A percentile compares a stretch with the other conserved stretches of the same genome.
phyloP scores from a whole-genome alignment of 306 rosid species.

The Lathyrus aphaca region DNA sequence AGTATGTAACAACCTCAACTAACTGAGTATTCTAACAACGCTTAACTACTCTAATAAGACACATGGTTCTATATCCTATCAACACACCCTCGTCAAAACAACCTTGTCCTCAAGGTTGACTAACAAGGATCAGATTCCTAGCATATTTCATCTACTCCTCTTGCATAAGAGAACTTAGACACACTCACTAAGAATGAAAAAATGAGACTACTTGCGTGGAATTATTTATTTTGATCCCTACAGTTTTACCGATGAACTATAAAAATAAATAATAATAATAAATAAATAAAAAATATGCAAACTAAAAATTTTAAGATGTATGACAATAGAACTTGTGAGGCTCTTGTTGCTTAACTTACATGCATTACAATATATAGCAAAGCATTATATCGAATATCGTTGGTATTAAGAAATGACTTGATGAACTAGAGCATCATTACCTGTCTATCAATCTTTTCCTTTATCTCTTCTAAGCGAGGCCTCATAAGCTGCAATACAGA shows the following conservation, averaged over 20 bases:
- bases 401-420: constrained; percentile 20
- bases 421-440: constrained; percentile 50
- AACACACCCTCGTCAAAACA: too few relatives aligned
- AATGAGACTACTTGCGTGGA: background rate
- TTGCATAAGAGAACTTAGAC: background rate
- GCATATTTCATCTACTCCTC: background rate
- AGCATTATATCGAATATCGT: constrained; percentile 4
- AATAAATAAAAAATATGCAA: background rate
- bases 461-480: constrained; percentile 70
- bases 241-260: constrained; percentile 6
- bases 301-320: constrained; percentile 12
- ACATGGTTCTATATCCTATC: too few relatives aligned
- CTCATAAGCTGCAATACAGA: constrained; percentile 63
- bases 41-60: too few relatives aligned
- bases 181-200: background rate
- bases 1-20: too few relatives aligned
- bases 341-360: background rate
- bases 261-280: too few relatives aligned
- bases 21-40: too few relatives aligned
- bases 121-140: background rate
- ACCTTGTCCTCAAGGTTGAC: too few relatives aligned
- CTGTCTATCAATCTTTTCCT: constrained; percentile 57
- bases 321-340: constrained; percentile 5
- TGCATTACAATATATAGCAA: constrained; percentile 12
- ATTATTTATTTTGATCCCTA: constrained; percentile 28